phyloP scores from a whole-genome alignment of 805 yeast species.

The Ogataea ganodermae region DNA sequence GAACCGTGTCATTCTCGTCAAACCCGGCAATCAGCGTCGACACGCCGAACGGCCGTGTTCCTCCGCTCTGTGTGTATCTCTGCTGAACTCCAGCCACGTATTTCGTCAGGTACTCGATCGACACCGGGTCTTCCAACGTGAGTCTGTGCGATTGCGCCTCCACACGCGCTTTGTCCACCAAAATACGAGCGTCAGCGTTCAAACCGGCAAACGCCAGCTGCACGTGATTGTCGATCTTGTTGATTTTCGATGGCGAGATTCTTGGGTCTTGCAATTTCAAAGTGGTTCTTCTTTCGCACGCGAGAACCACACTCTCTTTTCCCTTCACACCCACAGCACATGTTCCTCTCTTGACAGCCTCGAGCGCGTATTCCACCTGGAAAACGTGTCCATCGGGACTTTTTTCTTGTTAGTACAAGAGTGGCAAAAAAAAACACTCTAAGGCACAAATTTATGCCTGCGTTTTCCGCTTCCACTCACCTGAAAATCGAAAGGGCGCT shows the following conservation, averaged over 20 bases:
- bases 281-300: constrained; percentile 96
- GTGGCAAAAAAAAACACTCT: not conserved
- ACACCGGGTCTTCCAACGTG: constrained; percentile 92
- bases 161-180: constrained; percentile 92
- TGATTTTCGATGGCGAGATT: constrained; percentile 92
- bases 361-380: constrained; percentile 97
- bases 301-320: constrained; percentile 81
- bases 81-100: constrained; percentile 98
- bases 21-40: constrained; percentile 95
- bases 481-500: constrained; percentile 97
- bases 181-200: constrained; percentile 96
- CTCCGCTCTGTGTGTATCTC: constrained; percentile 95
- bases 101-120: constrained; percentile 87
- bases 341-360: constrained; percentile 97
- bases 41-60: constrained; percentile 97
- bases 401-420: constrained; percentile 13
- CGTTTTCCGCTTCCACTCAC: constrained; percentile 62
- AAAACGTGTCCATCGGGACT: constrained; percentile 99
- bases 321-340: constrained; percentile 98
- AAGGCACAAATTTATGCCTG: not conserved
- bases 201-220: constrained; percentile 95
- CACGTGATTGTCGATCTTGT: constrained; percentile 86
- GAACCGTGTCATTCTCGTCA: constrained; percentile 78
- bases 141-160: constrained; percentile 95
- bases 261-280: constrained; percentile 94